Evolutionary conservation across 2,329 filamentous ascomycete species (phyloP).

Genomic region (Cryphonectria parasitica): DNA sequence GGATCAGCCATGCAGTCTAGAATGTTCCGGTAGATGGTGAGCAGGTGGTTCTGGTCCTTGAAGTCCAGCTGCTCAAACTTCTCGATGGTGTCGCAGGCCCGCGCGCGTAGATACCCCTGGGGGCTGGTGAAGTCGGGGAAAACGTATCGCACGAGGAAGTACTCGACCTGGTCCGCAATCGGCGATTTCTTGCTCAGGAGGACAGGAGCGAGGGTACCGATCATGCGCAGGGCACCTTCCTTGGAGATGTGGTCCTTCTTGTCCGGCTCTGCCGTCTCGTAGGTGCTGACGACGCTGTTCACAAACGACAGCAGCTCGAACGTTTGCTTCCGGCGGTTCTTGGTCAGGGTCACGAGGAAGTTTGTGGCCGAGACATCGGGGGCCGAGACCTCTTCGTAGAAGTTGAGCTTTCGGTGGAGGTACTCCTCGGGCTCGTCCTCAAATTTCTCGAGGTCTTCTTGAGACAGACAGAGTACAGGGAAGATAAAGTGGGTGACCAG

Average conservation of each 20-base stretch:
- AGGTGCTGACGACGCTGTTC: slow-evolving; percentile 91
- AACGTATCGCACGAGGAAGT: slow-evolving; percentile 97
- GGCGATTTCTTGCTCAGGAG: slow-evolving; percentile 98
- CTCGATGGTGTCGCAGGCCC: slow-evolving; percentile 95
- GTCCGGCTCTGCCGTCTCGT: slow-evolving; percentile 80
- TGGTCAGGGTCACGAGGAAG: slow-evolving; percentile 93
- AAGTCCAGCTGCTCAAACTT: slow-evolving; percentile 98
- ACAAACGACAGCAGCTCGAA: slow-evolving; percentile 94
- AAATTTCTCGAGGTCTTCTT: slow-evolving; percentile 93
- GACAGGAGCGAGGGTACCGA: slow-evolving; percentile 90
- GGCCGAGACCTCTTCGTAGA: slow-evolving; percentile 94
- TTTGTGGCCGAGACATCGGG: slow-evolving; percentile 96
- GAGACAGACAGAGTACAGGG: slow-evolving; percentile 87
- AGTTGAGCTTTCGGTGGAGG: slow-evolving; percentile 94
- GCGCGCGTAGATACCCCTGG: slow-evolving; percentile 89
- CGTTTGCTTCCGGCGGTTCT: slow-evolving; percentile 91
- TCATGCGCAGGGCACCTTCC: slow-evolving; percentile 96
- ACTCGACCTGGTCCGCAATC: slow-evolving; percentile 96
- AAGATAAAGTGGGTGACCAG: slow-evolving; percentile 95
- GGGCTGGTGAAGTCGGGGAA: slow-evolving; percentile 96
- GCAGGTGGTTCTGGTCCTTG: slow-evolving; percentile 92
- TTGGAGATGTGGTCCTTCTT: slow-evolving; percentile 95
- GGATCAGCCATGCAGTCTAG: slow-evolving; percentile 94
- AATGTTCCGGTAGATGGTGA: slow-evolving; percentile 95
- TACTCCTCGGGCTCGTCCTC: slow-evolving; percentile 95